Conservation (phyloP, 176 grass and related monocot species). For the Avena atlantica region DNA sequence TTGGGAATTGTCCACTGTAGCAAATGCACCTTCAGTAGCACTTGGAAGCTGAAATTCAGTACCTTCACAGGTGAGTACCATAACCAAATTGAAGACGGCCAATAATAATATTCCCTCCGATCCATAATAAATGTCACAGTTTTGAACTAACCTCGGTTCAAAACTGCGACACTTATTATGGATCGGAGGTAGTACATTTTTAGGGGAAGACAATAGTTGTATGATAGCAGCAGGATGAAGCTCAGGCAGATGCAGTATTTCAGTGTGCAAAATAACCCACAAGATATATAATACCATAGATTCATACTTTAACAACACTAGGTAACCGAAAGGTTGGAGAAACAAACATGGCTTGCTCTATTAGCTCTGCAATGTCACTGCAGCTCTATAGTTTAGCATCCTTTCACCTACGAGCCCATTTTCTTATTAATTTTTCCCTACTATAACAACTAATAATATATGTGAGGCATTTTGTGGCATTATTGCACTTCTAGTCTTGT, state of each 20-base stretch:
- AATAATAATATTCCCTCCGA: not conserved
- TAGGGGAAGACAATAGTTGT: not conserved
- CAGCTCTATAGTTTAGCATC: not conserved
- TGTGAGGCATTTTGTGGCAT: constrained; percentile 2
- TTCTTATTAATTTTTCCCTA: not conserved
- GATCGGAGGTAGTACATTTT: not conserved
- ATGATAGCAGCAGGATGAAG: constrained; percentile 27
- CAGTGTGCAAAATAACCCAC: constrained; percentile 27
- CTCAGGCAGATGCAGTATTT: constrained; percentile 6
- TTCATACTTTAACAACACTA: constrained; percentile 21
- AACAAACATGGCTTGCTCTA: not conserved
- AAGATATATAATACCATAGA: constrained; percentile 23
- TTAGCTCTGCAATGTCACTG: constrained; percentile 8
- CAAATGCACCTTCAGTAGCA: constrained; percentile 46
- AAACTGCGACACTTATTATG: too few species aligned
- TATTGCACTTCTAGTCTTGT: constrained; percentile 19
- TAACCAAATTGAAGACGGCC: constrained; percentile 20
- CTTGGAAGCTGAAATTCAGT: constrained; percentile 58
- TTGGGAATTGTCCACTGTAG: constrained; percentile 43
- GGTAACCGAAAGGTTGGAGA: not conserved
- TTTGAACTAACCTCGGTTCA: too few species aligned
- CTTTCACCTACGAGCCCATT: not conserved
- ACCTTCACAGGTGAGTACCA: constrained; percentile 23
- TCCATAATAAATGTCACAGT: too few species aligned
- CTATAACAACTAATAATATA: not conserved